Base-by-base conservation (phyloP, 805 yeast species). In the Kuraishia ogatae region DNA sequence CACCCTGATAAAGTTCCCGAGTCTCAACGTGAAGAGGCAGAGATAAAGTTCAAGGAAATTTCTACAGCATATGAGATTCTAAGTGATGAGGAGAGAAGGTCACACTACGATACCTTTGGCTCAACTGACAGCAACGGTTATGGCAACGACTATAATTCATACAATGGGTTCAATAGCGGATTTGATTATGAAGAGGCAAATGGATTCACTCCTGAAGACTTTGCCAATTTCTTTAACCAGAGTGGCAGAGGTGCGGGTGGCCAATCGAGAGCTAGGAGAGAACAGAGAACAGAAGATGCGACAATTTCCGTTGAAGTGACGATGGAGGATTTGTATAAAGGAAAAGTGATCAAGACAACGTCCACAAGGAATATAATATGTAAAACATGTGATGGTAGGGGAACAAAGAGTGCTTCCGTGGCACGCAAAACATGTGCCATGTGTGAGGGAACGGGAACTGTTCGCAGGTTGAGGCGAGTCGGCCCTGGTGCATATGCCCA, bases 1-100 rank as follows among this genome's bases (percentile, higher is more conserved):
- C 98, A 93, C 69, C 98, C 98, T 0, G 98, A 93, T 68, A 93
- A 94, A 66, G 91, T 82, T 1, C 66, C 81, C 0, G 82, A 80
- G 10, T 82, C 82, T 22, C 69, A 71, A 52, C 75, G 94, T 57
- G 85, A 76, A 17, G 80, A 74, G 20, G 87, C 96, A 2, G 97
- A 90, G 68, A 73, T 79, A 58, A 80, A 78, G 64, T 93, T 93
- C 71, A 93, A 93, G 67, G 92, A 86, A 62, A 81, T 93, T 56
- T 79, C 85, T 20, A 87, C 85, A 58, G 98, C 98, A 0, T 93
- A 81, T 77, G 96, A 87, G 58, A 84, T 92, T 5, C 77, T 90
- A 54, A 81, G 82, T 28, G 96, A 92, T 66, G 96, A 84, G 39
- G 76, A 69, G 11, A 78, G 74, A 61, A 70, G 91, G 56, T 70